Evolutionary conservation across 2,329 filamentous ascomycete genomes (phyloP).

Genomic region (Colletotrichum sp.): DNA sequence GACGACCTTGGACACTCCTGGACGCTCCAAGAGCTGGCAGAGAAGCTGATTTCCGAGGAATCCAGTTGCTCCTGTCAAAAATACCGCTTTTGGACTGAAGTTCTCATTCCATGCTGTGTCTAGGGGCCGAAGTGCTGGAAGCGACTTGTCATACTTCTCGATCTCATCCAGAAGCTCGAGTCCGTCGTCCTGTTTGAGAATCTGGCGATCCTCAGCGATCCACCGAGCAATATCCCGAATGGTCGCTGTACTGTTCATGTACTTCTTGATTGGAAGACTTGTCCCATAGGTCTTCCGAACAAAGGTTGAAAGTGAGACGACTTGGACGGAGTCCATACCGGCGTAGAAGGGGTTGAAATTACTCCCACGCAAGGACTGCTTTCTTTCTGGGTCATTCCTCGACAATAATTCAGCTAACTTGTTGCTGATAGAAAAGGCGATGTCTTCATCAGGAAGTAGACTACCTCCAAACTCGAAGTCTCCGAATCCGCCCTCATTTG

Average conservation of each 20-base stretch:
- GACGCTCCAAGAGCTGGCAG: background rate
- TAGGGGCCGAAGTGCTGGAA: background rate
- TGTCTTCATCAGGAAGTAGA: background rate
- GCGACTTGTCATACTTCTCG: background rate
- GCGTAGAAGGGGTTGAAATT: conserved; percentile 12
- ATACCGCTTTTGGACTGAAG: background rate
- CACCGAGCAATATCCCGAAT: conserved; percentile 1
- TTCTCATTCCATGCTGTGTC: background rate
- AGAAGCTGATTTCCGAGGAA: conserved; percentile 22
- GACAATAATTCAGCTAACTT: conserved; percentile 1
- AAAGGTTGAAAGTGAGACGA: conserved; percentile 4
- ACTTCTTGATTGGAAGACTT: conserved; percentile 3
- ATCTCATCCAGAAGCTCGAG: conserved; percentile 1
- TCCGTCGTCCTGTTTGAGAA: background rate
- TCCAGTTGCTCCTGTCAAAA: conserved; percentile 21
- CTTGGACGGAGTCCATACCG: conserved; percentile 17
- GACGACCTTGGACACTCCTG: background rate
- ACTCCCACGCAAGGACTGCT: background rate
- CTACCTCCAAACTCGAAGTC: background rate
- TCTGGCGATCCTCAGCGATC: background rate
- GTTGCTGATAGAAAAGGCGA: background rate
- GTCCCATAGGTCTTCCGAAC: background rate
- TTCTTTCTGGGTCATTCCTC: background rate
- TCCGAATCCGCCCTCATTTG: background rate
- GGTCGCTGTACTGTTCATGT: conserved; percentile 6